These are phyloP conservation scores for Gelatoporia subvermispora DNA, from an alignment of 768 basidiomycete genomes.

Conservation along the genomic window DNA sequence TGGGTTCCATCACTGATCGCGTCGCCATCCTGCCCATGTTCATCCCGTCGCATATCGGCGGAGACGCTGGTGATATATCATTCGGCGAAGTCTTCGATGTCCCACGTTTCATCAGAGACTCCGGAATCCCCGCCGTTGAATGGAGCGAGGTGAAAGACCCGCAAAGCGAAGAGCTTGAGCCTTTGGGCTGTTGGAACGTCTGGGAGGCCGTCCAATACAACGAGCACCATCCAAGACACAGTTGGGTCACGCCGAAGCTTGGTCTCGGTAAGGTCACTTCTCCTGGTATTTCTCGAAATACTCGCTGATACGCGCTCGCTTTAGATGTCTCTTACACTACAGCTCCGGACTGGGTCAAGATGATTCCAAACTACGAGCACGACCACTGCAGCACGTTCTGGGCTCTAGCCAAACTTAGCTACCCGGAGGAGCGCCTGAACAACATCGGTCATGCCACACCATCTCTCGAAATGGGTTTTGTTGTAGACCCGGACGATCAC, in stretches of 20 bases:
- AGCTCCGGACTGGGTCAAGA: constrained; percentile 27
- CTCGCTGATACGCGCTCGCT: constrained; percentile 2
- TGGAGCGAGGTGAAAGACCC: constrained; percentile 39
- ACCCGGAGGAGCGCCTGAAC: constrained; percentile 25
- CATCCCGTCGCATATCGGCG: constrained; percentile 34
- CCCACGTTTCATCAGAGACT: constrained; percentile 28
- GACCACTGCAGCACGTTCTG: constrained; percentile 29
- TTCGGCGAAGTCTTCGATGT: constrained; percentile 42
- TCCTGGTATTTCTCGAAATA: background rate
- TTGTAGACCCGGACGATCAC: constrained; percentile 32
- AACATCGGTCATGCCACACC: constrained; percentile 20
- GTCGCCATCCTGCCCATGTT: constrained; percentile 37
- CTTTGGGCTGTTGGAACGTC: constrained; percentile 39
- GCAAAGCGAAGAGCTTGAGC: constrained; percentile 26
- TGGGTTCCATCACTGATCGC: constrained; percentile 33
- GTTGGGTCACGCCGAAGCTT: constrained; percentile 21
- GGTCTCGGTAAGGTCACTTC: constrained; percentile 24
- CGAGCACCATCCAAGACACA: constrained; percentile 22
- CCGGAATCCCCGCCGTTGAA: constrained; percentile 35
- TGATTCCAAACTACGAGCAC: constrained; percentile 26
- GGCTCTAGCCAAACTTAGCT: constrained; percentile 28
- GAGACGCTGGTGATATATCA: constrained; percentile 26
- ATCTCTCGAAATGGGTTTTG: constrained; percentile 20
- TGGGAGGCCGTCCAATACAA: constrained; percentile 32
- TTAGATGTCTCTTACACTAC: constrained; percentile 34